Evolutionary conservation across 257 asterid genomes (phyloP).

Genomic region (Primulina eburnea): DNA sequence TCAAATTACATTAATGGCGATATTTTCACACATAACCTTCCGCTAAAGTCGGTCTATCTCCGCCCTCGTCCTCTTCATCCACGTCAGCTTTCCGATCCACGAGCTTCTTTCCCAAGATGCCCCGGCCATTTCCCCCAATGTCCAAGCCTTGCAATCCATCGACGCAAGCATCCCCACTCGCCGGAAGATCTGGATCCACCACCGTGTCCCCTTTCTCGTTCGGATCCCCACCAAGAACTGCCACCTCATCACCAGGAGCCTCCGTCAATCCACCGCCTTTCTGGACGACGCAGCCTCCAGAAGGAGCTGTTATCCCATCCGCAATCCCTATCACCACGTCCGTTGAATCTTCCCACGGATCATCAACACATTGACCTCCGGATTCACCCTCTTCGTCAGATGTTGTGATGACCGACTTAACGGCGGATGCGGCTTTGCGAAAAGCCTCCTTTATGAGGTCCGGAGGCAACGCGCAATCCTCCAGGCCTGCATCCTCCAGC

Average conservation of each 20-base stretch:
- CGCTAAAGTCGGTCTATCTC: slow-evolving; percentile 42
- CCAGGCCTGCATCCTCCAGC: slow-evolving; percentile 92
- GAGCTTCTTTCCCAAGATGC: slow-evolving; percentile 34
- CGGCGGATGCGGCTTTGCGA: slow-evolving; percentile 73
- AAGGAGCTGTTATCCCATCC: slow-evolving; percentile 33
- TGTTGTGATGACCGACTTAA: slow-evolving; percentile 46
- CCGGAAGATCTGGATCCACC: slow-evolving; percentile 35
- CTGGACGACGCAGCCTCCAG: slow-evolving; percentile 48
- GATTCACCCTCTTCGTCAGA: slow-evolving; percentile 43
- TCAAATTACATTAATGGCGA: background rate
- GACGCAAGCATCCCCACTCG: slow-evolving; percentile 46
- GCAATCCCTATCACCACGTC: slow-evolving; percentile 52
- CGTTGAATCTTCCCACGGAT: slow-evolving; percentile 55
- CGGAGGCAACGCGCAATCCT: slow-evolving; percentile 87
- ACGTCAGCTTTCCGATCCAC: slow-evolving; percentile 19
- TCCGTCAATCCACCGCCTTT: slow-evolving; percentile 48
- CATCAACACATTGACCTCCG: slow-evolving; percentile 52
- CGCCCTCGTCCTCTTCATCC: slow-evolving; percentile 27
- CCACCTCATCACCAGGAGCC: slow-evolving; percentile 42
- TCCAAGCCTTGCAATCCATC: slow-evolving; percentile 65
- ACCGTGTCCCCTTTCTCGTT: slow-evolving; percentile 37
- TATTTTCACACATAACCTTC: slow-evolving; percentile 38
- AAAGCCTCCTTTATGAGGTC: slow-evolving; percentile 76
- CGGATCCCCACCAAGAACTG: slow-evolving; percentile 34
- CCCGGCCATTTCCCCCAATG: slow-evolving; percentile 46